Base-by-base conservation (phyloP, 2,329 filamentous ascomycete species). In the Alternaria panax region DNA sequence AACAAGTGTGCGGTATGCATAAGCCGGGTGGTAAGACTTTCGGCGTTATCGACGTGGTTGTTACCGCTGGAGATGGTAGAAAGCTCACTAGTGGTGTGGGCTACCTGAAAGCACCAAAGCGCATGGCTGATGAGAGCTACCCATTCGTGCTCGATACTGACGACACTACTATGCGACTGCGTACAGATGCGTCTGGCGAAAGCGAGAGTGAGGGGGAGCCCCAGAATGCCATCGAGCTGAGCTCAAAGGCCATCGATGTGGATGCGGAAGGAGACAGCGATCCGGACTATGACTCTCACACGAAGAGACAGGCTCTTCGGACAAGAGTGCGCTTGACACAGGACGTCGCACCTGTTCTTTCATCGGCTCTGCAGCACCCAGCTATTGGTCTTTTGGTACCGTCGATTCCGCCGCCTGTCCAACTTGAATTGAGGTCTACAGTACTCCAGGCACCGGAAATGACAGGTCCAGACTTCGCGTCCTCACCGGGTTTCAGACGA, bases 31-130 rank as follows among this genome's bases (percentile, higher is more conserved):
- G 70, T 5, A 69, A 42, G 18, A 69, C 69, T 1, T 78, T 79
- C 48, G 78, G 77, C 3, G 62, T 80, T 7, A 66, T 81, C 14
- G 79, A 81, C 60, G 75, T 80, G 1, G 47, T 77, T n/a, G 66
- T 78, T 41, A 73, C 73, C 2, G 65, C 68, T 36, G 74, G 75
- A 22, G 30, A 51, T 8, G 74, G 74, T 7, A 70, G 55, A 55
- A 77, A 76, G 45, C 14, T 69, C n/a, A 67, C 61, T 0, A 60
- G 47, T 12, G 67, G 64, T 12, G 53, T 48, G 12, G 51, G 36
- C n/a, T 75, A 74, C 48, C 27, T 74, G 14, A 71, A 68, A 43
- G 50, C 51, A 12, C 73, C 74, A 24, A 62, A 62, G 34, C 65
- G 70, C 28, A 59, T 76, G 51, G 22, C 34, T 6, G 74, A 75